These are phyloP conservation scores for Saccharum officinarum DNA, from an alignment of 176 grass and related monocot species.

Conservation along the genomic window DNA sequence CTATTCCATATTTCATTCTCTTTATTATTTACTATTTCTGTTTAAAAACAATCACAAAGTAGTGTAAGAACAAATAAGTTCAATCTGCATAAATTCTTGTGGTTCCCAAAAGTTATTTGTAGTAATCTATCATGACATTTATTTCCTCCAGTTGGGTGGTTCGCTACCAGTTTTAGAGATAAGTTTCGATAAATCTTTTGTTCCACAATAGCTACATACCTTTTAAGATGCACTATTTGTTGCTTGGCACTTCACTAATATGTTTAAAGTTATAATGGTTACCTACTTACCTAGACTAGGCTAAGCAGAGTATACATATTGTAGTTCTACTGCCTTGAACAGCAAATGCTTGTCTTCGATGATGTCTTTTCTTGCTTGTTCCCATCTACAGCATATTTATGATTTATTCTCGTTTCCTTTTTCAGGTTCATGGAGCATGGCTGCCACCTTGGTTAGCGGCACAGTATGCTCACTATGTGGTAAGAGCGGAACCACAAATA, in stretches of 20 bases:
- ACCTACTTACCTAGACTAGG: background rate
- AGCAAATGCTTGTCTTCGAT: background rate
- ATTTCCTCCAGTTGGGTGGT: background rate
- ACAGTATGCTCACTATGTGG: slow-evolving; percentile 52
- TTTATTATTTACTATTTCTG: background rate
- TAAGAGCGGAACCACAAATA: slow-evolving; percentile 30
- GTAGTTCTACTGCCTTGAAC: slow-evolving; percentile 2
- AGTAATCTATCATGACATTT: background rate
- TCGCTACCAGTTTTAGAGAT: slow-evolving; percentile 14
- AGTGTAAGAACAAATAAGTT: background rate
- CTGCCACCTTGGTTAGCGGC: slow-evolving; percentile 87
- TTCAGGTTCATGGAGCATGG: slow-evolving; percentile 94
- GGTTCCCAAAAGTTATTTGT: slow-evolving; percentile 15
- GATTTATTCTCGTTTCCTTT: slow-evolving; percentile 16
- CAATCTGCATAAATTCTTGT: background rate
- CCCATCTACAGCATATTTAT: background rate
- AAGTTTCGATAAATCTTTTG: slow-evolving; percentile 6
- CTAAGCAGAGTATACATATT: background rate
- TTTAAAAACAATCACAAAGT: background rate
- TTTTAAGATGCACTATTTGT: slow-evolving; percentile 21
- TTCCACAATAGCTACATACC: slow-evolving; percentile 14
- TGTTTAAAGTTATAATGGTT: background rate
- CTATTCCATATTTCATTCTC: background rate
- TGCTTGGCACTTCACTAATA: background rate
- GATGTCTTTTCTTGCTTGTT: background rate